Base-by-base conservation (phyloP, 495 filamentous ascomycete species). In the Penicillium antarcticum region DNA sequence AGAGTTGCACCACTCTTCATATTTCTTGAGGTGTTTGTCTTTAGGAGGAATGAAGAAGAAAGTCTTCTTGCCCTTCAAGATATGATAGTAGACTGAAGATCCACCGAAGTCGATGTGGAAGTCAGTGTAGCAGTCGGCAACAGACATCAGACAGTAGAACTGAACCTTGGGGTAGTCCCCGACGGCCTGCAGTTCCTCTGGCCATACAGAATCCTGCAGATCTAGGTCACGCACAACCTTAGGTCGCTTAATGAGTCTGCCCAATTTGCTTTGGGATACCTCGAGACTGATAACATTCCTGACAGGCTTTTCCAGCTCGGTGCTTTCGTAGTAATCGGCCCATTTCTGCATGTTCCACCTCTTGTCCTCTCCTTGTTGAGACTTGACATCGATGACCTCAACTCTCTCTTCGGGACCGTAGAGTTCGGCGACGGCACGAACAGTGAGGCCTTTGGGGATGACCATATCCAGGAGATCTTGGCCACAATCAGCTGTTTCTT, bases 91-190 rank as follows among this genome's bases (percentile, higher is more conserved):
- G 8, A 90, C 87, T 1, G 85, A 88, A 7, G 87, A 89, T 3
- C 87, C 87, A 38, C 85, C 87, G 67, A 90, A 90, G 61, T 90
- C 87, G 56, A 90, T 87, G 63, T 90, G 87, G 55, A 89, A 90
- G 66, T 90, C 87, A 18, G 87, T 90, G 52, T 86, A 90, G 53
- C 85, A 88, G 61, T 90, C 84, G 16, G 85, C 83, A 14, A 90
- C 87, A 24, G 87, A 90, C 87, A 90, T 90, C 33, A 90, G 67
- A 60, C 81, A 86, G 68, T 87, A 87, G 55, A 86, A 86, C 47
- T 87, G 83, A 8, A 87, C 84, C 51, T 81, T 82, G 3, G 83
- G 82, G 24, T 71, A 80, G 49, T 83, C 80, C 14, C 72, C 77
- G 53, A 80, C 76, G 9, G 76, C 75, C 49, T 75, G 68, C 40